phyloP scores from a whole-genome alignment of 2,329 filamentous ascomycete species.

The Chaetomium olivaceum region DNA sequence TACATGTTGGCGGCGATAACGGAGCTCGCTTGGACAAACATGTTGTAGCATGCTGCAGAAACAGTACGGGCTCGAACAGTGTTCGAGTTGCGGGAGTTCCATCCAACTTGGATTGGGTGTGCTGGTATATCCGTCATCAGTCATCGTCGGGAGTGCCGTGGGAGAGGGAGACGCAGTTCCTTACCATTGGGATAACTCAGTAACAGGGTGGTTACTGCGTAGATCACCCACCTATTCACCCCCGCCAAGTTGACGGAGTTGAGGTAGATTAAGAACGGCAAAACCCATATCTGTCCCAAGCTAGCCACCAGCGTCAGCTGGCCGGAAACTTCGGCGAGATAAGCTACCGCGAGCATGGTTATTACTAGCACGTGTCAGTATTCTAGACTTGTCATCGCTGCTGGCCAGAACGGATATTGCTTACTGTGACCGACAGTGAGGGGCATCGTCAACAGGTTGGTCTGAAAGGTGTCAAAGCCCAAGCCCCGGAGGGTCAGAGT shows the following conservation, averaged over 20 bases:
- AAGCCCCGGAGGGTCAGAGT: constrained; percentile 59
- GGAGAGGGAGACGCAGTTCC: constrained; percentile 4
- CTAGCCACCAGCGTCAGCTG: constrained; percentile 51
- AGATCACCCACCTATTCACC: constrained; percentile 46
- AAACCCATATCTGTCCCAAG: constrained; percentile 58
- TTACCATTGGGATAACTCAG: constrained; percentile 45
- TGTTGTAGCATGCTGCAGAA: constrained; percentile 64
- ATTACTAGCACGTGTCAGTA: constrained; percentile 33
- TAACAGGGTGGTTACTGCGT: constrained; percentile 44
- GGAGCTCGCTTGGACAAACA: constrained; percentile 48
- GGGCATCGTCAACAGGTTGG: constrained; percentile 65
- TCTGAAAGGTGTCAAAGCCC: constrained; percentile 61
- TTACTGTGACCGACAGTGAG: constrained; percentile 42
- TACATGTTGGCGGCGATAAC: constrained; percentile 47
- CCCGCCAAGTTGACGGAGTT: constrained; percentile 42
- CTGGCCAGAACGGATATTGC: not conserved
- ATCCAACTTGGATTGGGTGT: constrained; percentile 51
- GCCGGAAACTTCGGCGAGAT: constrained; percentile 48
- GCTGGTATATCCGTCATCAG: constrained; percentile 33
- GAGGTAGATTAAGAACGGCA: constrained; percentile 59
- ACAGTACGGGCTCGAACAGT: constrained; percentile 63
- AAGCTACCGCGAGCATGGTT: constrained; percentile 42
- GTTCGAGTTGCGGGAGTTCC: constrained; percentile 59
- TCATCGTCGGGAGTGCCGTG: not conserved
- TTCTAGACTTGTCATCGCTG: not conserved